phyloP scores from a whole-genome alignment of 2,329 filamentous ascomycete species.

The Nakataea oryzae region DNA sequence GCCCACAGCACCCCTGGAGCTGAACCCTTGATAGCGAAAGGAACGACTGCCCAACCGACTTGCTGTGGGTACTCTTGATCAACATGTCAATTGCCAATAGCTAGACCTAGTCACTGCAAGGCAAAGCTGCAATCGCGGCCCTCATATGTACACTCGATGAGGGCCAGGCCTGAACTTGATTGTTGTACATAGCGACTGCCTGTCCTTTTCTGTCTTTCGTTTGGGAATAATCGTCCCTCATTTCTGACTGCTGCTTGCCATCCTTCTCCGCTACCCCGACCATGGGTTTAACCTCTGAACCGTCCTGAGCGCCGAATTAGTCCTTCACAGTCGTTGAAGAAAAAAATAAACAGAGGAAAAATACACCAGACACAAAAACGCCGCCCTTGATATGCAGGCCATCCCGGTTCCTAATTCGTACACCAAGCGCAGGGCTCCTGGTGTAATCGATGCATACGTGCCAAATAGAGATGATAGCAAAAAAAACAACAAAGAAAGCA shows the following conservation, averaged over 20 bases:
- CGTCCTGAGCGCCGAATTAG: background rate
- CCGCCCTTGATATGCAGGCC: background rate
- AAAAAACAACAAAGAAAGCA: background rate
- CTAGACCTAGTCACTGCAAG: background rate
- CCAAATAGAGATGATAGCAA: background rate
- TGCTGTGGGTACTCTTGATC: no score
- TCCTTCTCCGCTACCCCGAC: background rate
- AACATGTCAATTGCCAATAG: background rate
- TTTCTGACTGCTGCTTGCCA: background rate
- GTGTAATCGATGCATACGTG: background rate
- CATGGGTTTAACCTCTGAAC: background rate
- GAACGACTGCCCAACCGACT: background rate
- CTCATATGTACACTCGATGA: background rate
- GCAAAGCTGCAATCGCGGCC: background rate
- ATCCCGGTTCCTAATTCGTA: background rate
- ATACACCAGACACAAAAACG: background rate
- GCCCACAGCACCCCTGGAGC: no score
- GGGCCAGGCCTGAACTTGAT: background rate
- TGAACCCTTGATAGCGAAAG: no score
- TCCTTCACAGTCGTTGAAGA: background rate
- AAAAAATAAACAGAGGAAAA: background rate
- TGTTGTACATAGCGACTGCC: background rate
- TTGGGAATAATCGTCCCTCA: background rate
- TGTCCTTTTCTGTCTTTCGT: background rate
- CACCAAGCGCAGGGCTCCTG: background rate